phyloP scores from a whole-genome alignment of 169 alveolate species.

The Sarcocystis neurona region DNA sequence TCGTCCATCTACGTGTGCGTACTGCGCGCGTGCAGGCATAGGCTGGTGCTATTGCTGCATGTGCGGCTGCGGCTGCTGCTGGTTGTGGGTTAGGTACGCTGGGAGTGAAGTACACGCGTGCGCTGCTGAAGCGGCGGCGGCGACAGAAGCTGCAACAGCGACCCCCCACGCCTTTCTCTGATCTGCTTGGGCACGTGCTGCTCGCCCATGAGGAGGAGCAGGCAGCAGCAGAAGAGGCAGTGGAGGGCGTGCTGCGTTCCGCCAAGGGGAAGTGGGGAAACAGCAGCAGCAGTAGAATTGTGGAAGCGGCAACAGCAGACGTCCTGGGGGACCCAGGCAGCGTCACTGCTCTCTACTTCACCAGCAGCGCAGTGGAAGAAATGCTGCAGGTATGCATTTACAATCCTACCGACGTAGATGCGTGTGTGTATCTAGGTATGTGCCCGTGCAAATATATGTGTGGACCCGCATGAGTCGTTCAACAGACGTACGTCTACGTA shows the following conservation, averaged over 20 bases:
- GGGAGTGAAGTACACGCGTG: neutral
- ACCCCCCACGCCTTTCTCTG: slow-evolving; percentile 47
- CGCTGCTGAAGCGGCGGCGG: neutral
- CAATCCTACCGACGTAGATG: too few relatives aligned
- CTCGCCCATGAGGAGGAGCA: neutral
- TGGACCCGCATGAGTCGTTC: too few relatives aligned
- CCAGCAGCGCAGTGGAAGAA: slow-evolving; percentile 49
- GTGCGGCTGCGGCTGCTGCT: too few relatives aligned
- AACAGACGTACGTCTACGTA: too few relatives aligned
- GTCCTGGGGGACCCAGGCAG: slow-evolving; percentile 36
- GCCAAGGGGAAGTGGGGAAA: neutral
- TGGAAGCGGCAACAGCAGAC: slow-evolving; percentile 20
- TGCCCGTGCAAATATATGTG: too few relatives aligned
- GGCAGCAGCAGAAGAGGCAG: neutral
- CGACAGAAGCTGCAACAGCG: slow-evolving; percentile 20
- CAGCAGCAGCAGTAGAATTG: neutral
- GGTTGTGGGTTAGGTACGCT: slow-evolving; percentile 17
- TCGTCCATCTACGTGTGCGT: too few relatives aligned
- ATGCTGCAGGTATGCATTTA: slow-evolving; percentile 44
- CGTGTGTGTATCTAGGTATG: too few relatives aligned
- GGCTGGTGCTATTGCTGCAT: too few relatives aligned
- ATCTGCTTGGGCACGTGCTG: slow-evolving; percentile 51
- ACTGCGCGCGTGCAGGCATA: too few relatives aligned
- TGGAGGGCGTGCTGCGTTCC: neutral
- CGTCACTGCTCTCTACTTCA: slow-evolving; percentile 51